Evolutionary conservation across 2,329 filamentous ascomycete species (phyloP), one percentile per base, ranked within the genome.

Genomic region (Pseudogymnoascus sp.): DNA sequence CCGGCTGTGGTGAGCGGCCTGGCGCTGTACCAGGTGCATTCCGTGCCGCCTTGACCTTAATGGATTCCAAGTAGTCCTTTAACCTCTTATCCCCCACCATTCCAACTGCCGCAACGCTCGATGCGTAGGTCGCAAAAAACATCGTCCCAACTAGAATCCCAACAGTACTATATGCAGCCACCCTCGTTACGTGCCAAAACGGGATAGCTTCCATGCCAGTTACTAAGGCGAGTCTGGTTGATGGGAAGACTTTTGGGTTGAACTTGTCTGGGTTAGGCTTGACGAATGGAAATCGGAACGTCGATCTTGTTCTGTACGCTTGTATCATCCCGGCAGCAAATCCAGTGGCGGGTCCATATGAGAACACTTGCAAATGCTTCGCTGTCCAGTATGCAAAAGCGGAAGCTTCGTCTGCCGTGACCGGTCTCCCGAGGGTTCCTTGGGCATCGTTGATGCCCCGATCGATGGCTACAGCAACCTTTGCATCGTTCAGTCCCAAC

Each of bases 221-320:
- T 3, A 72, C 10, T 2, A 65, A 21, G 33, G 58, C 51, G 6
- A 63, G 17, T 21, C 17, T 58, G 2, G 10, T 12, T 38, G 29
- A 62, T n/a, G 67, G 67, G 42, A 69, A 71, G 6, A 41, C 42
- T 33, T 63, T 44, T 9, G 65, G 42, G 9, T 66, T 64, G 60
- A 73, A 70, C 6, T 29, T 67, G 27, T 69, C 65, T 4, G 65
- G 59, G 25, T 71, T 67, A n/a, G 69, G 70, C 48, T 69, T 65
- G 31, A 60, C 69, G 44, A 73, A 71, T 5, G 71, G 71, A 62
- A 71, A 71, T 48, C 66, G 65, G 55, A 69, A 71, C 25, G 63
- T 66, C 7, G 58, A 6, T 4, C 31, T 41, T 6, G 71, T 68
- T 10, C 33, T 60, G 13, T 69, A 68, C 9, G 66, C 63, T 59